phyloP scores from a whole-genome alignment of 2,329 filamentous ascomycete species.

The Orbilia javanica region DNA sequence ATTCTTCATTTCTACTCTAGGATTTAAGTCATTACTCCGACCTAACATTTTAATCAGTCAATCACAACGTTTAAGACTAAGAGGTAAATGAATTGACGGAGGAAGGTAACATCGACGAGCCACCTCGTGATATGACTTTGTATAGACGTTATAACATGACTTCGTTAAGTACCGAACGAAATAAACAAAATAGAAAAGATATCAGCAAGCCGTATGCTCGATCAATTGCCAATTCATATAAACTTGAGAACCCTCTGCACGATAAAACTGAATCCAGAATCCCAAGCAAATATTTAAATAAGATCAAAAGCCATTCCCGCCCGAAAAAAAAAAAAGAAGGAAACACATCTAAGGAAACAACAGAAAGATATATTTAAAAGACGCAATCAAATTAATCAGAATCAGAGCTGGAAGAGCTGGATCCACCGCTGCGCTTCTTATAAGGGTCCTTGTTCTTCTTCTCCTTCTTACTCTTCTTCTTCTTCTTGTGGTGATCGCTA shows the following conservation, averaged over 20 bases:
- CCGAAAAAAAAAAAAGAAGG: not conserved
- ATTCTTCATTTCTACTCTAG: no score
- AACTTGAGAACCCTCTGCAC: not conserved
- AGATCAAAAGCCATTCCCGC: no score
- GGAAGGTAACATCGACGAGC: not conserved
- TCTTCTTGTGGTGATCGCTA: slow-evolving; percentile 66
- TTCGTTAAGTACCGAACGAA: not conserved
- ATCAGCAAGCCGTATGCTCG: not conserved
- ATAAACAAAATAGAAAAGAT: not conserved
- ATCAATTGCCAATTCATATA: not conserved
- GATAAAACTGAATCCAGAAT: not conserved
- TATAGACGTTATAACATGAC: not conserved
- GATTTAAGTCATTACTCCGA: no score
- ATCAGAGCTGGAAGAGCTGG: not conserved
- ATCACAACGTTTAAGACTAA: no score
- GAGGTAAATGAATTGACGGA: no score
- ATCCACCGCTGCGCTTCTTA: slow-evolving; percentile 21
- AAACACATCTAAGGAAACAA: slow-evolving; percentile 1
- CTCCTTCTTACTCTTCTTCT: slow-evolving; percentile 60
- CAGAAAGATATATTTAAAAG: not conserved
- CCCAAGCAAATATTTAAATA: no score
- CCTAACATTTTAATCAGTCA: no score
- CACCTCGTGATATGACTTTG: not conserved
- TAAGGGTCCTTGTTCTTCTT: slow-evolving; percentile 56
- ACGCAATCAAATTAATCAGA: slow-evolving; percentile 33